A percentile compares a stretch with the other conserved stretches of the same genome.
phyloP scores from a whole-genome alignment of 2,329 filamentous ascomycete genomes.

The Aspergillus proliferans region DNA sequence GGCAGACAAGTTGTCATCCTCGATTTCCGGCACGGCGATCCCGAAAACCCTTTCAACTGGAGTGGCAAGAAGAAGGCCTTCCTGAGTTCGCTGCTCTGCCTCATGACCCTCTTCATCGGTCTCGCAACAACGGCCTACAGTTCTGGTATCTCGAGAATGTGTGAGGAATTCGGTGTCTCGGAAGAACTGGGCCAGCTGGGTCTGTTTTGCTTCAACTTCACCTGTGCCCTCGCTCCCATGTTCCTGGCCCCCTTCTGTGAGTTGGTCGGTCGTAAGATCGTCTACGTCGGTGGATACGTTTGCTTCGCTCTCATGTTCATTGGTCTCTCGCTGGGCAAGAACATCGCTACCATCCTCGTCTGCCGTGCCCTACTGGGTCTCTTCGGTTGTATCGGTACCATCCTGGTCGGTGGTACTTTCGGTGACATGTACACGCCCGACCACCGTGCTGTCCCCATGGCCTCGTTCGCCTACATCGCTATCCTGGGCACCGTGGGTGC shows the following conservation, averaged over 20 bases:
- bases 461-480: constrained; percentile 45
- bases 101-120: constrained; percentile 51
- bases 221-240: constrained; percentile 44
- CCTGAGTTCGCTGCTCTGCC: constrained; percentile 43
- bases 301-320: constrained; percentile 46
- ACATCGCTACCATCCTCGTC: constrained; percentile 45
- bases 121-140: constrained; percentile 50
- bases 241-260: constrained; percentile 48
- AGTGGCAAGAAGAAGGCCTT: constrained; percentile 38
- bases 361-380: constrained; percentile 44
- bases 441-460: constrained; percentile 43
- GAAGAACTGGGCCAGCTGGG: constrained; percentile 43
- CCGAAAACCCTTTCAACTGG: constrained; percentile 51
- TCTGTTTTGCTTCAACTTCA: constrained; percentile 47
- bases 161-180: constrained; percentile 38
- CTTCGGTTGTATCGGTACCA: constrained; percentile 47
- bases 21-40: constrained; percentile 42
- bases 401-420: constrained; percentile 47
- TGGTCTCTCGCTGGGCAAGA: constrained; percentile 43
- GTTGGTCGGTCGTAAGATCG: constrained; percentile 42
- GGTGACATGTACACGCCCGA: constrained; percentile 45
- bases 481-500: constrained; percentile 49
- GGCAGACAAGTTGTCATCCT: constrained; percentile 43
- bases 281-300: constrained; percentile 43
- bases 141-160: constrained; percentile 45